Evolutionary conservation across 1,284 basidiomycete genomes (phyloP).

Genomic region (Ustilago shanxiensis): DNA sequence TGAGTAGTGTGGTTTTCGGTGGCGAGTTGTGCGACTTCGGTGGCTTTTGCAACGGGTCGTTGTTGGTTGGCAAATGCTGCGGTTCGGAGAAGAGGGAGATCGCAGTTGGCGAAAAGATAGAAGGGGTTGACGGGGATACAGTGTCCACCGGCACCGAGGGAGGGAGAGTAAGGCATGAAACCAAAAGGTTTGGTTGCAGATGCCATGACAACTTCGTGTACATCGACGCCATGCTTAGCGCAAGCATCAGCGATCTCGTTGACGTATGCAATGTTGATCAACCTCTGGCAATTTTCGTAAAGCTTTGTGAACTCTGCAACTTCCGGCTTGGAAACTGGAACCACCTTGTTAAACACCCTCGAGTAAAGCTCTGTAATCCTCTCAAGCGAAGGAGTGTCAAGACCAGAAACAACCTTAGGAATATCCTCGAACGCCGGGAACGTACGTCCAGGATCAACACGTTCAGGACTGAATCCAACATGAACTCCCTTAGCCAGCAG

Average conservation of each 20-base stretch:
- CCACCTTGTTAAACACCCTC: constrained; percentile 32
- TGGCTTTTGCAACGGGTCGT: constrained; percentile 21
- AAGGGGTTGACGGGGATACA: constrained; percentile 46
- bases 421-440: constrained; percentile 41
- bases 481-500: constrained; percentile 26
- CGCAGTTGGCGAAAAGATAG: constrained; percentile 42
- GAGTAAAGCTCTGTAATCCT: constrained; percentile 35
- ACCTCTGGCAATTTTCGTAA: constrained; percentile 44
- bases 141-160: constrained; percentile 39
- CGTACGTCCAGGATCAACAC: constrained; percentile 38
- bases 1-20: background rate
- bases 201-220: constrained; percentile 40
- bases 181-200: constrained; percentile 42
- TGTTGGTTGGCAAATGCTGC: constrained; percentile 33
- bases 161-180: constrained; percentile 37
- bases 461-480: constrained; percentile 42
- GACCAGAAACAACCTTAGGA: constrained; percentile 42
- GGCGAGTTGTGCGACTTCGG: constrained; percentile 21
- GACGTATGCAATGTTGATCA: constrained; percentile 48
- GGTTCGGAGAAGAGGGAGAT: constrained; percentile 25
- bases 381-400: constrained; percentile 25
- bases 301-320: constrained; percentile 44
- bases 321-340: constrained; percentile 34
- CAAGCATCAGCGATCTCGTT: constrained; percentile 51
- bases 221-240: constrained; percentile 30